Conservation (phyloP, 805 yeast species). For the Cyberlindnera euphorbiiphila region DNA sequence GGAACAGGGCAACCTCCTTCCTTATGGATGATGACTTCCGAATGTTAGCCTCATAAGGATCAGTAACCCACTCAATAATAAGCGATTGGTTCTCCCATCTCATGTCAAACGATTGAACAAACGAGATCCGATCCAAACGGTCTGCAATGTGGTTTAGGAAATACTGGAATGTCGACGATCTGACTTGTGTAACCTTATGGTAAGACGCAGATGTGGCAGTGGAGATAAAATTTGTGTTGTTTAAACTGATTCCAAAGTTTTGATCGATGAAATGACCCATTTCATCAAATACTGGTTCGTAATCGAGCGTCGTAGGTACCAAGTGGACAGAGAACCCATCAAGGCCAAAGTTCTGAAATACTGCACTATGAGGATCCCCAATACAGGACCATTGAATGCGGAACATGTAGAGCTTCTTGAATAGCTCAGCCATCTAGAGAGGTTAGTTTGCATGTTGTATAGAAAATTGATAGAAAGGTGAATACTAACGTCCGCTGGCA, state of each 20-base stretch:
- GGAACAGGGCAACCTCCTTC: constrained; percentile 26
- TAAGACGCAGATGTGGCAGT: constrained; percentile 24
- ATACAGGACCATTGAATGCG: constrained; percentile 21
- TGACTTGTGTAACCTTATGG: constrained; percentile 14
- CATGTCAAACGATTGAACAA: constrained; percentile 21
- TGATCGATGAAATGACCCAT: constrained; percentile 16
- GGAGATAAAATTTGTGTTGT: constrained; percentile 15
- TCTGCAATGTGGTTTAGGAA: constrained; percentile 15
- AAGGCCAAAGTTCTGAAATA: constrained; percentile 21
- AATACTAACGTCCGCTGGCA: constrained; percentile 18
- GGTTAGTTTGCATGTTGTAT: too few relatives aligned
- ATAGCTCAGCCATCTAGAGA: constrained; percentile 10
- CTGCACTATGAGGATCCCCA: constrained; percentile 1
- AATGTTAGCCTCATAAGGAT: constrained; percentile 20
- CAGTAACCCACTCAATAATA: constrained; percentile 19
- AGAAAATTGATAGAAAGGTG: too few relatives aligned
- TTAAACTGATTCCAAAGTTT: constrained; percentile 16
- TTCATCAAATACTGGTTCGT: constrained; percentile 22
- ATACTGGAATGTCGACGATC: constrained; percentile 18
- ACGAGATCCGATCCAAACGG: constrained; percentile 20
- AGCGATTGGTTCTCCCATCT: constrained; percentile 15
- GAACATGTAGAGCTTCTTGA: constrained; percentile 17
- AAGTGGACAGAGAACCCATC: constrained; percentile 20
- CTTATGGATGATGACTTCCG: constrained; percentile 8
- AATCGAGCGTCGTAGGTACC: constrained; percentile 19